These are phyloP conservation scores for Ananas comosus DNA, from an alignment of 176 grass and related monocot genomes.

Conservation along the genomic window DNA sequence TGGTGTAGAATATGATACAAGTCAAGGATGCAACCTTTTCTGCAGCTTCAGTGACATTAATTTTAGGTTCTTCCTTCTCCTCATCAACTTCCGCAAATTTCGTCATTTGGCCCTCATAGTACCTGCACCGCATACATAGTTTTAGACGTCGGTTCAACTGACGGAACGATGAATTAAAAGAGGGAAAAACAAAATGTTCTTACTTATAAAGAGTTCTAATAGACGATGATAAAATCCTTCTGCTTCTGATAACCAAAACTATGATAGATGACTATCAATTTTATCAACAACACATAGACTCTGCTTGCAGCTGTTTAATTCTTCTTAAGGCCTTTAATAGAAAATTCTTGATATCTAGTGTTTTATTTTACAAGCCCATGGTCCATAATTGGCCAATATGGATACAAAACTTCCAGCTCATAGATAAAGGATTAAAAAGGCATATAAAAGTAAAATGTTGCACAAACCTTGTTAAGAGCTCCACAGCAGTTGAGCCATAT, in stretches of 20 bases:
- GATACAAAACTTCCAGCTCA: not conserved
- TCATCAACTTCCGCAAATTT: constrained; percentile 41
- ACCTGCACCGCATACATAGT: constrained; percentile 24
- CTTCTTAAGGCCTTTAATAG: too few species aligned
- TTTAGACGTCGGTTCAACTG: not conserved
- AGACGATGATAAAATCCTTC: too few species aligned
- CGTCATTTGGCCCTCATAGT: constrained; percentile 65
- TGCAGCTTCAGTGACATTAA: constrained; percentile 75
- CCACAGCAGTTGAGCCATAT: constrained; percentile 74
- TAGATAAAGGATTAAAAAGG: not conserved
- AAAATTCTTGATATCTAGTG: too few species aligned
- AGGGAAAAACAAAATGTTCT: not conserved
- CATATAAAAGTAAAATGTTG: not conserved
- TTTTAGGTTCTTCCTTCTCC: constrained; percentile 44
- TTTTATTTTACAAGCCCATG: too few species aligned
- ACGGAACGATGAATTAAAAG: not conserved
- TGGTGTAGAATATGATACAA: not conserved
- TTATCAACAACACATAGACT: too few species aligned
- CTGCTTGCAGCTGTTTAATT: too few species aligned
- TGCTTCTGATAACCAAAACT: too few species aligned
- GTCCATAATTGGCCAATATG: too few species aligned
- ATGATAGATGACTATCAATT: too few species aligned
- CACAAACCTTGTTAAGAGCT: constrained; percentile 53
- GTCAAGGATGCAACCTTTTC: constrained; percentile 47
- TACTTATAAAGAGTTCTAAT: too few species aligned